phyloP scores from a whole-genome alignment of 768 basidiomycete genomes.

The Tulasnella sp. region DNA sequence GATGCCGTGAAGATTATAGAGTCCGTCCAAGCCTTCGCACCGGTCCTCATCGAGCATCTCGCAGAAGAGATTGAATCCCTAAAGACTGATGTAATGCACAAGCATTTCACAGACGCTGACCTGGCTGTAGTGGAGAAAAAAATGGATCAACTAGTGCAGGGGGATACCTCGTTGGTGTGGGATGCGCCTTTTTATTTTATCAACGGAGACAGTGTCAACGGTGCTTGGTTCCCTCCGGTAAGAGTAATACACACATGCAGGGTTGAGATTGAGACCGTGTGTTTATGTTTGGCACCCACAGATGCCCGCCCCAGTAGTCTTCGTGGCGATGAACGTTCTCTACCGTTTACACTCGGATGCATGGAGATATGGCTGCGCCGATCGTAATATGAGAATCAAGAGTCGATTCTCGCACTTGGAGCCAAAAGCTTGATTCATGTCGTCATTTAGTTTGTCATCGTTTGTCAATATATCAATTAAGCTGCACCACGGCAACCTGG shows the following conservation, averaged over 20 bases:
- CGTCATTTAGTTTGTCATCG: no score
- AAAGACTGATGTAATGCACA: not conserved
- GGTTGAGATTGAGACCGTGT: not conserved
- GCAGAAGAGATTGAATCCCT: conserved; percentile 8
- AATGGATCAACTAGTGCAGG: conserved; percentile 3
- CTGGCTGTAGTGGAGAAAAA: not conserved
- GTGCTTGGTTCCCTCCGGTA: conserved; percentile 3
- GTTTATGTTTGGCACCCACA: not conserved
- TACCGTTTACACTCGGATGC: not conserved
- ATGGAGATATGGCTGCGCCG: conserved; percentile 3
- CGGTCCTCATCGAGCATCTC: not conserved
- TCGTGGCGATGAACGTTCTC: not conserved
- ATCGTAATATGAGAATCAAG: conserved; percentile 3
- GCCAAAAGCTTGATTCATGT: no score
- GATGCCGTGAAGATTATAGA: not conserved
- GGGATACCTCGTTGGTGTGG: not conserved
- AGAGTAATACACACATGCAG: not conserved
- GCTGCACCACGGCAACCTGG: no score
- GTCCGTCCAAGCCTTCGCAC: not conserved
- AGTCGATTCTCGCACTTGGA: conserved; percentile 3
- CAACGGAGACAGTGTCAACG: conserved; percentile 5
- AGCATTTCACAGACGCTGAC: not conserved
- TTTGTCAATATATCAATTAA: no score
- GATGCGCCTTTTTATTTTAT: not conserved
- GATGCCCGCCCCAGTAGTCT: conserved; percentile 2